A percentile compares a stretch with the other conserved stretches of the same genome.
These are phyloP conservation scores for Pythium coloratum DNA, from an alignment of 352 stramenopile species.

Conservation along the genomic window DNA sequence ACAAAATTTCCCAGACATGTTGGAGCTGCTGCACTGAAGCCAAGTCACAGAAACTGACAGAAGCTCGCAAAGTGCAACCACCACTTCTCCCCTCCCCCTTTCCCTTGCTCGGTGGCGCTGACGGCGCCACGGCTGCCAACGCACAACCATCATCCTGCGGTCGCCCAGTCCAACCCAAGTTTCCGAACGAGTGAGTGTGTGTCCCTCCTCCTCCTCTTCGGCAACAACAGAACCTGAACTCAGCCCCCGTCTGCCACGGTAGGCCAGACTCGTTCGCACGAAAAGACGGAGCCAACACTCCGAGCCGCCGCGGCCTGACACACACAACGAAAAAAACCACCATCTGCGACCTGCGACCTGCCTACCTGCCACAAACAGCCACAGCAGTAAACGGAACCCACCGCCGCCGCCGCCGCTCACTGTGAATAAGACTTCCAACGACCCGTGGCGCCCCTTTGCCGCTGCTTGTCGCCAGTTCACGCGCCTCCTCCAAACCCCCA, in stretches of 20 bases:
- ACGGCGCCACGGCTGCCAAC: neutral
- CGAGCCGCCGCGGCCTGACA: too few relatives aligned
- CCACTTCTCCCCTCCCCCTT: conserved; percentile 2
- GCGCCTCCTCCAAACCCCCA: conserved; percentile 8
- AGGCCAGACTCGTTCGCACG: conserved; percentile 3
- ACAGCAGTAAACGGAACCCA: conserved; percentile 23
- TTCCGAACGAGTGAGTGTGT: neutral
- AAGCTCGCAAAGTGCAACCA: neutral
- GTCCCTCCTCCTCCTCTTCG: neutral
- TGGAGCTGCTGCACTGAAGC: neutral
- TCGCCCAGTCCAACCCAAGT: neutral
- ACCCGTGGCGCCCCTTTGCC: neutral
- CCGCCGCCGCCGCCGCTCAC: neutral
- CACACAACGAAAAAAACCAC: conserved; percentile 9
- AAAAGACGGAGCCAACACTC: conserved; percentile 13
- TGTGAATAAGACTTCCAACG: too few relatives aligned
- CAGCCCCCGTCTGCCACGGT: neutral
- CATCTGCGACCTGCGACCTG: neutral
- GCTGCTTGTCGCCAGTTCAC: conserved; percentile 5
- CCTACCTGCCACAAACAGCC: neutral
- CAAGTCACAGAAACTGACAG: conserved; percentile 2
- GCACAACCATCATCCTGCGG: neutral
- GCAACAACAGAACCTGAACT: neutral
- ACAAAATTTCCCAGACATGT: neutral
- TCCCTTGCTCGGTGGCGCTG: conserved; percentile 1